phyloP scores from a whole-genome alignment of 1,139 yeast genomes.

The Tardiomyces depauwii region DNA sequence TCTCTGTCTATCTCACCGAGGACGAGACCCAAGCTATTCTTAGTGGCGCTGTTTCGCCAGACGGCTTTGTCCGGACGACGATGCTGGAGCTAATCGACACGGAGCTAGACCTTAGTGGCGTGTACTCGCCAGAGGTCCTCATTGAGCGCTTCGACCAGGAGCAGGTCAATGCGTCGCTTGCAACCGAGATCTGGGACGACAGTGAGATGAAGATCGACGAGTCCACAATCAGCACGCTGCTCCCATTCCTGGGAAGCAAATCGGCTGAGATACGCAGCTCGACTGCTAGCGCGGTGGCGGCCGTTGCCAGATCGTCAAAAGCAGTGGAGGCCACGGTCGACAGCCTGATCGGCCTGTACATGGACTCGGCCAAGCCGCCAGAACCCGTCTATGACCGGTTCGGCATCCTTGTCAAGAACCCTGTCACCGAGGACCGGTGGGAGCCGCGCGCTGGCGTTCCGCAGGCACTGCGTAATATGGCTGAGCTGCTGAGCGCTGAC shows the following conservation, averaged over 20 bases:
- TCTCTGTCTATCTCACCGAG: slow-evolving; percentile 47
- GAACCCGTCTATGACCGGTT: slow-evolving; percentile 64
- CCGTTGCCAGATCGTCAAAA: slow-evolving; percentile 18
- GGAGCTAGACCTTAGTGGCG: slow-evolving; percentile 64
- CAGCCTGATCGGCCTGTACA: slow-evolving; percentile 43
- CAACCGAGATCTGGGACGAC: slow-evolving; percentile 79
- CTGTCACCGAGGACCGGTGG: slow-evolving; percentile 65
- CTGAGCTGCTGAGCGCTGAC: slow-evolving; percentile 33
- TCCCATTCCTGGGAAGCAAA: slow-evolving; percentile 36
- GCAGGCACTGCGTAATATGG: slow-evolving; percentile 46
- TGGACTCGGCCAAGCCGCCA: slow-evolving; percentile 59
- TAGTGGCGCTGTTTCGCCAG: slow-evolving; percentile 48
- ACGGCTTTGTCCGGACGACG: slow-evolving; percentile 62
- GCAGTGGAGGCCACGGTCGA: slow-evolving; percentile 23
- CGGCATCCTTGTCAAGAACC: slow-evolving; percentile 62
- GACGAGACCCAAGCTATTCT: slow-evolving; percentile 52
- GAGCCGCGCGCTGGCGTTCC: slow-evolving; percentile 79
- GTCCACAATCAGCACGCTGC: slow-evolving; percentile 36
- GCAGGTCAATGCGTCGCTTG: slow-evolving; percentile 48
- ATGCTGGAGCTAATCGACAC: slow-evolving; percentile 77
- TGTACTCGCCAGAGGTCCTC: slow-evolving; percentile 61
- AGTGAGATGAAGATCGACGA: slow-evolving; percentile 41
- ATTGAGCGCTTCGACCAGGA: slow-evolving; percentile 71
- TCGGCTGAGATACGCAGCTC: slow-evolving; percentile 40
- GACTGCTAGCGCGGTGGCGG: slow-evolving; percentile 50